Base-by-base conservation (phyloP, 331 rosid genomes). In the Erythrophleum ivorense region DNA sequence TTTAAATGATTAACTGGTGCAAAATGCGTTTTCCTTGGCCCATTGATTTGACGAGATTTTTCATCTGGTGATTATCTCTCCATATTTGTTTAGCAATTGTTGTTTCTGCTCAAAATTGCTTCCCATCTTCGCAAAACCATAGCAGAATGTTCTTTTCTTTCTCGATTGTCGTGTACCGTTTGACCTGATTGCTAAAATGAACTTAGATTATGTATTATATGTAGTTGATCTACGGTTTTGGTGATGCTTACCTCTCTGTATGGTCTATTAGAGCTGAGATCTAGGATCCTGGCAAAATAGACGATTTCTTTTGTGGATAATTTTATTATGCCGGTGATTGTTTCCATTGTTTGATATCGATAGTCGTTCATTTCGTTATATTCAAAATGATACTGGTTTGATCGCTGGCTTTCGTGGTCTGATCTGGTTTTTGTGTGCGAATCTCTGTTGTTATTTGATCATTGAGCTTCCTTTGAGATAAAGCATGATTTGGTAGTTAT, bases 141-240 rank as follows among this genome's bases (percentile, higher is more conserved):
- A 29, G 12, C 16, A 40, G 57, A 36, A 14, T 63, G 10, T 40
- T 6, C 18, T 6, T 11, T 18, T 24, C 66, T 24, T 53, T 40
- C 2, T 74, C 14, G 6, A 72, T 74, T 55, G 46, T 29, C 3
- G 58, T 15, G 53, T 68, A 70, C 71, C 76, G 36, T 57, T 7
- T 60, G 49, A 52, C 52, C 54, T 49, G 76, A 72, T 71, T 65
- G 41, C 48, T 70, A 1, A 10, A 52, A 76, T 78, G 36, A 46
- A 68, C 80, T 76, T 77, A n/a, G 81, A 79, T 82, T 75, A 6
- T 19, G 29, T 59, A 19, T 59, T 62, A 18, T 60, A 43, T 18
- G 78, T 53, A 21, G 71, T 85, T 53, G 88, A 87, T 87, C 90
- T 85, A 18, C 59, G 19, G 40, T 57, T 80, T 45, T 70, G 13